A percentile compares a stretch with the other conserved stretches of the same genome.
These are phyloP conservation scores for Claviceps paspali DNA, from an alignment of 2,329 filamentous ascomycete species.

Conservation along the genomic window DNA sequence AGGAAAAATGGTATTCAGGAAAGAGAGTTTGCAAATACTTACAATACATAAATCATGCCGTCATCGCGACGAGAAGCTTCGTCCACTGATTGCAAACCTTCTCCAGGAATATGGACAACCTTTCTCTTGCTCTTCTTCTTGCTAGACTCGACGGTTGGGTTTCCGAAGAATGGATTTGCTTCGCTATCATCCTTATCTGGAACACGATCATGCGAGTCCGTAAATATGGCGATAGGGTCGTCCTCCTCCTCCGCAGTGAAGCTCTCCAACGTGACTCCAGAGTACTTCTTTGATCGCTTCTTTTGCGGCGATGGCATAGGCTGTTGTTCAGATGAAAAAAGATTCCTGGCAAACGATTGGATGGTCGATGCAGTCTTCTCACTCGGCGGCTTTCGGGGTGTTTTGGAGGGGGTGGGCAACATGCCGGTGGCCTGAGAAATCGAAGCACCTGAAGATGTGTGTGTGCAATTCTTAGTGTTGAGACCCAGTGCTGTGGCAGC, in stretches of 20 bases:
- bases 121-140: slow-evolving; percentile 41
- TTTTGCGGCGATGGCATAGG: slow-evolving; percentile 44
- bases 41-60: slow-evolving; percentile 66
- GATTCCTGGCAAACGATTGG: slow-evolving; percentile 40
- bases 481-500: slow-evolving; percentile 28
- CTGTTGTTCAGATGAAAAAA: slow-evolving; percentile 46
- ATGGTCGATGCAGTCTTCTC: slow-evolving; percentile 36
- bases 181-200: slow-evolving; percentile 49
- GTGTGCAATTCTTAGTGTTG: slow-evolving; percentile 12
- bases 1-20: neutral
- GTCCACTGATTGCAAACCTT: slow-evolving; percentile 43
- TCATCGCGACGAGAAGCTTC: slow-evolving; percentile 50
- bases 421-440: slow-evolving; percentile 31
- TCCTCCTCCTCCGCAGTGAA: slow-evolving; percentile 42
- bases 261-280: slow-evolving; percentile 38
- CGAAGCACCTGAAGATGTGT: slow-evolving; percentile 13
- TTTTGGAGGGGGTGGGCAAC: slow-evolving; percentile 68
- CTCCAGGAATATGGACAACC: slow-evolving; percentile 38
- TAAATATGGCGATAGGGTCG: slow-evolving; percentile 55
- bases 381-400: slow-evolving; percentile 48
- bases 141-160: slow-evolving; percentile 23
- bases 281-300: slow-evolving; percentile 40
- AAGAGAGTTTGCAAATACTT: slow-evolving; percentile 25
- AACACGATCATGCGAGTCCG: slow-evolving; percentile 63
- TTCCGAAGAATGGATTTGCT: slow-evolving; percentile 59